Base-by-base conservation (phyloP, 306 rosid genomes). In the Casuarina cunninghamiana region DNA sequence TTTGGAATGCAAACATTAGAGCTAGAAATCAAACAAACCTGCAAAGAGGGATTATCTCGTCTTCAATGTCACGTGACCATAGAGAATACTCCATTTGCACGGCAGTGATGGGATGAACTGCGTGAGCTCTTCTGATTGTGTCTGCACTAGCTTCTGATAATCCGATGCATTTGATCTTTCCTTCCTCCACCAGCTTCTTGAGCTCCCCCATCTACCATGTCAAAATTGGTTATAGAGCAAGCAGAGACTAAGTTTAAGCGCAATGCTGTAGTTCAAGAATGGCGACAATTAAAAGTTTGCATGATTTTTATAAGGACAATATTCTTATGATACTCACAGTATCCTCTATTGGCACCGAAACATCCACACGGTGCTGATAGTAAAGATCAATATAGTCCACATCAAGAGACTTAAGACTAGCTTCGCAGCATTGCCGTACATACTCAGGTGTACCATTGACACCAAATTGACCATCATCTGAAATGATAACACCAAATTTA, bases 71-170 rank as follows among this genome's bases (percentile, higher is more conserved):
- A 74, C 92, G 86, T 39, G 76, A 54, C 89, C 92, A 91, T 15
- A 89, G 43, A 57, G 97, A 91, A 78, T 88, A 89, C 78, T 91
- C 97, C 97, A 88, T 91, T 80, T 91, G 84, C 70, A 89, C 80
- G 63, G 97, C 97, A 57, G 92, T 88, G 72, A 91, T 86, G 73
- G 92, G 97, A 86, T 91, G 92, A 76, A 91, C 89, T 9, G 89
- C 80, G 32, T 91, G 85, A 38, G 92, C 91, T 82, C 93, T 89
- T 72, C 67, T 86, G 57, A 91, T 86, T 57, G 92, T 89, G 84
- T 91, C 90, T 41, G 82, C 71, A 69, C 78, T 88, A 68, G 92
- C 87, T 75, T 88, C 93, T 0, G 91, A 89, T 43, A 91, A 63
- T 37, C 91, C 93, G 75, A 91, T 82, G 79, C 83, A 88, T 71